Conservation (phyloP, 768 basidiomycete species). For the Clathrus columnatus region DNA sequence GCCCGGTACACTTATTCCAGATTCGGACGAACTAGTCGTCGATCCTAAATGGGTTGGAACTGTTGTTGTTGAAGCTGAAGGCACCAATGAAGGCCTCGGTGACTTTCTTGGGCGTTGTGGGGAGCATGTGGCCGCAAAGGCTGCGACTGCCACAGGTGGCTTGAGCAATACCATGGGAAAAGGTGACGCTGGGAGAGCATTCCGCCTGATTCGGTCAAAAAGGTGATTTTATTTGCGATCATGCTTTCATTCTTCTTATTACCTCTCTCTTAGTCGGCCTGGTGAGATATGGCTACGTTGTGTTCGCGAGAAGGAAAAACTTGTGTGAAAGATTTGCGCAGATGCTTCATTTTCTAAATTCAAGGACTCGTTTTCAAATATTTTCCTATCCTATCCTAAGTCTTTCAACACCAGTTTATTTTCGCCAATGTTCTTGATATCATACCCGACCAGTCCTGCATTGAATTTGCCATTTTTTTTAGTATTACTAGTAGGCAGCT, state of each 20-base stretch:
- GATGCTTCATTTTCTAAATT: neutral
- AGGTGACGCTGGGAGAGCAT: conserved; percentile 44
- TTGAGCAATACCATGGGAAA: conserved; percentile 29
- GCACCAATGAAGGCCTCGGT: conserved; percentile 75
- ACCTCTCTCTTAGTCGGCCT: conserved; percentile 43
- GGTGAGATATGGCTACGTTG: conserved; percentile 66
- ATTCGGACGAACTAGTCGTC: conserved; percentile 45
- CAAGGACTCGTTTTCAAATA: neutral
- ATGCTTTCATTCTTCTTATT: neutral
- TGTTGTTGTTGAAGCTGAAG: conserved; percentile 77
- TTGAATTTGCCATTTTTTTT: neutral
- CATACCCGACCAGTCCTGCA: neutral
- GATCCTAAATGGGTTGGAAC: conserved; percentile 80
- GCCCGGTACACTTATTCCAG: conserved; percentile 47
- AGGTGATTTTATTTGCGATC: conserved; percentile 36
- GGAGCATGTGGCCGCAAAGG: conserved; percentile 54
- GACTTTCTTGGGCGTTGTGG: conserved; percentile 73
- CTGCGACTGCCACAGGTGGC: conserved; percentile 28
- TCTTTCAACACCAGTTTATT: no score
- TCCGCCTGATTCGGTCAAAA: conserved; percentile 66
- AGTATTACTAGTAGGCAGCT: no score
- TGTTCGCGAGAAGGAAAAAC: conserved; percentile 56
- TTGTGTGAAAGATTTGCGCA: conserved; percentile 30
- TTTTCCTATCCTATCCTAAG: no score
- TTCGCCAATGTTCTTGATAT: neutral